Evolutionary conservation across 116 monocot species (phyloP), one percentile per base, ranked within the genome.

Genomic region (Papilionanthe hybrid): DNA sequence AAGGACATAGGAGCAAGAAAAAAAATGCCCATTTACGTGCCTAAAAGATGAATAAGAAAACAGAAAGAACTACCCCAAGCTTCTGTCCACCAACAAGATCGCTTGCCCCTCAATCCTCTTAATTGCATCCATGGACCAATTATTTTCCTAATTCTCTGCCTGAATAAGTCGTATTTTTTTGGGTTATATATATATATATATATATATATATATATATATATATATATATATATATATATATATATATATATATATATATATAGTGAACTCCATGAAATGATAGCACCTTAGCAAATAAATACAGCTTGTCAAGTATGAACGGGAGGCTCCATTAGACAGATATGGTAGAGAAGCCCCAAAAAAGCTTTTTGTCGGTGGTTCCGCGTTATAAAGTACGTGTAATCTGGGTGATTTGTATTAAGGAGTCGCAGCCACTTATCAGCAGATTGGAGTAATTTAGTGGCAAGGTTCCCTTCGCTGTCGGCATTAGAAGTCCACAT

Each of bases 401-500:
- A 89, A 82, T 89, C 87, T 5, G 84, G 87, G 77, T 88, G 95
- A 76, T 79, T 19, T 49, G 89, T 83, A 29, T 78, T 72, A 20
- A 32, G 84, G 45, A 60, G 81, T 50, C 78, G 78, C 29, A 92
- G 76, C 92, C 95, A 91, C 23, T 81, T 85, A 75, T 89, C 79
- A 12, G 92, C 95, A 60, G 83, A 78, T 81, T 92, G 86, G 44
- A 81, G 37, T 47, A 95, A 77, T 41, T 78, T 88, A 28, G 66
- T 78, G 22, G 84, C 84, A 28, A 65, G 75, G 80, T 87, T 87
- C 78, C 74, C 77, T 7, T 86, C 86, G 5, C 42, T 13, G 48
- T 80, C 85, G 63, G 82, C 81, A 68, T 79, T 78, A 19, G 89
- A 79, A 50, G 78, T 85, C 95, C 92, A 95, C 25, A 84, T 77